phyloP scores from a whole-genome alignment of 495 filamentous ascomycete species.

The Rostrohypoxylon terebratum region DNA sequence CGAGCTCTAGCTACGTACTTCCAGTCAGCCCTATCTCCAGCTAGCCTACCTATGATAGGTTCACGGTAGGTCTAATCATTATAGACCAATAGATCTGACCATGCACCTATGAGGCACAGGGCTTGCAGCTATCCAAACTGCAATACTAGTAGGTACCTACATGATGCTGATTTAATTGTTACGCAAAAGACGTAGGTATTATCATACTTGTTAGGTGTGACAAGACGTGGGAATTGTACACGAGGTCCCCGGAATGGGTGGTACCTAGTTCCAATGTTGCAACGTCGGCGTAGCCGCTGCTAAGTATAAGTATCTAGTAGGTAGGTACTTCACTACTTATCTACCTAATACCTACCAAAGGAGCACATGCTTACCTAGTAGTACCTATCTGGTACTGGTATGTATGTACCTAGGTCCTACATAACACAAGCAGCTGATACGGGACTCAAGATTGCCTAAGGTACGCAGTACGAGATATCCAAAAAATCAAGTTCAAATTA shows the following conservation, averaged over 20 bases:
- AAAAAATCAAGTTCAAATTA: neutral
- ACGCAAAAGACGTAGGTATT: neutral
- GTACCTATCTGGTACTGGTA: too few species aligned
- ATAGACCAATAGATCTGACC: neutral
- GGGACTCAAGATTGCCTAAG: too few species aligned
- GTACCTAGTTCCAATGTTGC: neutral
- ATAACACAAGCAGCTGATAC: too few species aligned
- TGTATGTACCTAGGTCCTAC: too few species aligned
- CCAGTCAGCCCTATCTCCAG: constrained; percentile 9
- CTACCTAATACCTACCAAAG: too few species aligned
- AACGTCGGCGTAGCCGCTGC: neutral
- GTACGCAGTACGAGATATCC: too few species aligned
- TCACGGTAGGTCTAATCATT: neutral
- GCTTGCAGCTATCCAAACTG: neutral
- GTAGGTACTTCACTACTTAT: neutral
- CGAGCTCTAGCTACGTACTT: neutral
- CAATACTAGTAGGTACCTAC: neutral
- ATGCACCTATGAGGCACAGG: constrained; percentile 1
- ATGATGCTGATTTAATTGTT: neutral
- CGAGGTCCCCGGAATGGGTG: too few species aligned
- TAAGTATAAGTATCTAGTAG: too few species aligned
- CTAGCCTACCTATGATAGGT: neutral
- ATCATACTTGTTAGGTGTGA: neutral
- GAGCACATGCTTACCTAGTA: neutral
- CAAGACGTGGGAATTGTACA: neutral